Evolutionary conservation across 2,329 filamentous ascomycete genomes (phyloP), one percentile per base, ranked within the genome.

Genomic region (Xylariaceae sp.): DNA sequence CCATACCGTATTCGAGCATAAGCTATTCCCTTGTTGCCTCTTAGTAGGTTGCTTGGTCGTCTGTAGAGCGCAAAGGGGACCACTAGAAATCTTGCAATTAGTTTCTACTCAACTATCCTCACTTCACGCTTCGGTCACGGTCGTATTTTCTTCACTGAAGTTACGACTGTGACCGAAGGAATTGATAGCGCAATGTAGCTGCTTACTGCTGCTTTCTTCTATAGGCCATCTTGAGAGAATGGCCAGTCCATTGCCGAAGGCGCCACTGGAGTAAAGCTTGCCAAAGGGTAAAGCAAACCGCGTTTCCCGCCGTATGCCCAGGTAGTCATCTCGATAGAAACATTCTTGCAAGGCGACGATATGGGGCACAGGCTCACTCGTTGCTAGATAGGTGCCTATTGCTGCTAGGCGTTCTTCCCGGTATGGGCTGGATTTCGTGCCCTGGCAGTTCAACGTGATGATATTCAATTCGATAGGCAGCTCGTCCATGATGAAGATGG

Each of bases 291-390:
- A 80, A 47, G 93, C 79, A 60, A 84, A 76, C 56, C 79, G 79
- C 5, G 90, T 93, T 58, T 86, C 80, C 18, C 83, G 77, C 45
- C 89, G 88, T 65, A 97, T 91, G 64, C 80, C 81, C 56, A 82
- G 76, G 75, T 92, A 96, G 75, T 97, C 90, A 60, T 88, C 76
- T 64, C 91, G 86, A 3, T 89, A 91, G 87, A 90, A 99, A 75
- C 90, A 95, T 77, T 97, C 93, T 72, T 97, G 93, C 14, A 97
- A 77, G n/a, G 88, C 90, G 55, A 97, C 90, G 63, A 97, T 92
- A 56, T 95, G 81, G 28, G 92, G 90, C 10, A 80, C 69, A 1
- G 89, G 89, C 16, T 79, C 73, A 51, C 83, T 78, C 40, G 77
- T 71, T 58, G 90, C 87, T 57, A 97, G 81, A 58, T 88, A 88